These are phyloP conservation scores for Rubroboletus satanas DNA, from an alignment of 768 basidiomycete species.

Conservation along the genomic window DNA sequence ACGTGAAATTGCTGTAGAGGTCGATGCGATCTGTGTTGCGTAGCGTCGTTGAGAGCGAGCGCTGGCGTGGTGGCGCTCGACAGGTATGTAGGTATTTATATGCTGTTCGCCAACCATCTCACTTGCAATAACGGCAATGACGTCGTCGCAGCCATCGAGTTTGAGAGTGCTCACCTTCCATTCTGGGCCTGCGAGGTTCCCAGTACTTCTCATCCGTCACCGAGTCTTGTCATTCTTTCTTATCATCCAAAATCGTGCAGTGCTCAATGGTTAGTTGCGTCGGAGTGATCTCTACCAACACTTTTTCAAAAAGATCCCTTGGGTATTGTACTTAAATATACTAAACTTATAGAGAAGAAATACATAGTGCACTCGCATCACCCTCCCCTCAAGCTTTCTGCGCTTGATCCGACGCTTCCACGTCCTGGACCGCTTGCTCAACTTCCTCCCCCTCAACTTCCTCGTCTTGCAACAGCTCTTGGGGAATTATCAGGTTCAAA, in stretches of 20 bases:
- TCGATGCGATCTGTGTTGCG: neutral
- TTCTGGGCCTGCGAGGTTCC: neutral
- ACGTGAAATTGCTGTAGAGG: neutral
- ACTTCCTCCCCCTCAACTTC: conserved; percentile 5
- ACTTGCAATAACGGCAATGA: neutral
- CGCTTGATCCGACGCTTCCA: conserved; percentile 15
- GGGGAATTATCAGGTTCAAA: conserved; percentile 56
- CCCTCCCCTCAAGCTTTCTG: neutral
- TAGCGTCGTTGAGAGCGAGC: neutral
- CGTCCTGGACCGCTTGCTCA: conserved; percentile 20
- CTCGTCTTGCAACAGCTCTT: conserved; percentile 22
- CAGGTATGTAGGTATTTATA: neutral
- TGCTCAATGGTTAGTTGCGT: neutral
- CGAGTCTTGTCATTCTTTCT: neutral
- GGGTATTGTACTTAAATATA: neutral
- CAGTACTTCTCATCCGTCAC: no score
- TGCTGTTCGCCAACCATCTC: neutral
- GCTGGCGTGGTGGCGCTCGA: no score
- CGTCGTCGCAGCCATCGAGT: neutral
- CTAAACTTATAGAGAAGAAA: no score
- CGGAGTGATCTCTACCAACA: neutral
- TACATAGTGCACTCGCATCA: neutral
- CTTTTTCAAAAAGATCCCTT: neutral
- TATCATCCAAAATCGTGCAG: neutral
- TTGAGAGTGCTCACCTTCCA: neutral